These are phyloP conservation scores for Phylloporus sp. DNA, from an alignment of 1,284 basidiomycete genomes.

Conservation along the genomic window DNA sequence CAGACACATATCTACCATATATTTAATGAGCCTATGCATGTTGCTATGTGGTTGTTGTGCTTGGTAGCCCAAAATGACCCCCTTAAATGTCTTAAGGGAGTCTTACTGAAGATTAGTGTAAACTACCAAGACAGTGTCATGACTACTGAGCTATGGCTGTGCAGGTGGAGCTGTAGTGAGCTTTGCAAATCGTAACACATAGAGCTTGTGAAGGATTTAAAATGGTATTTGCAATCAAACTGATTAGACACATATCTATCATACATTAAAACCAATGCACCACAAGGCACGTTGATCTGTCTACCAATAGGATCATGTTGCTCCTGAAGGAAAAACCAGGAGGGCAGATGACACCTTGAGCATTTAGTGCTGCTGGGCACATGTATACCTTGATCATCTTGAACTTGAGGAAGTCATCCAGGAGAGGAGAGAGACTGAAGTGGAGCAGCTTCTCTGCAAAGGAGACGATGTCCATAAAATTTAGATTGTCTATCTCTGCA, in stretches of 20 bases:
- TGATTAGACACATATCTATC: background rate
- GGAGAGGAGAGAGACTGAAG: slow-evolving; percentile 6
- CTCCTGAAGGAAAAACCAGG: slow-evolving; percentile 13
- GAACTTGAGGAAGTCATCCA: slow-evolving; percentile 13
- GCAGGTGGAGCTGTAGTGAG: too few relatives aligned
- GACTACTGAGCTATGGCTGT: too few relatives aligned
- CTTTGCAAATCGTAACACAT: too few relatives aligned
- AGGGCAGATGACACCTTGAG: slow-evolving; percentile 9
- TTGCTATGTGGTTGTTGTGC: too few relatives aligned
- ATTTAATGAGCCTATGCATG: too few relatives aligned
- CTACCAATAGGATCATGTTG: slow-evolving; percentile 13
- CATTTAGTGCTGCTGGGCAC: background rate
- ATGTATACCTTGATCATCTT: slow-evolving; percentile 6
- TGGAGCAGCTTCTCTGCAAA: slow-evolving; percentile 13
- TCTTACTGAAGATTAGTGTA: too few relatives aligned
- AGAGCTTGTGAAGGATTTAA: too few relatives aligned
- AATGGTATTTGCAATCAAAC: background rate
- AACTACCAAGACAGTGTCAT: too few relatives aligned
- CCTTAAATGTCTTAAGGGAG: too few relatives aligned
- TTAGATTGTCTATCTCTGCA: slow-evolving; percentile 12
- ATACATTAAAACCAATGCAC: too few relatives aligned
- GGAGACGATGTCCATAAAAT: slow-evolving; percentile 9
- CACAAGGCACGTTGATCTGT: slow-evolving; percentile 3
- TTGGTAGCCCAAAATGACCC: too few relatives aligned
- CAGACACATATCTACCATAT: background rate